These are phyloP conservation scores for Cercospora brassicicola DNA, from an alignment of 2,329 filamentous ascomycete species.

Conservation along the genomic window DNA sequence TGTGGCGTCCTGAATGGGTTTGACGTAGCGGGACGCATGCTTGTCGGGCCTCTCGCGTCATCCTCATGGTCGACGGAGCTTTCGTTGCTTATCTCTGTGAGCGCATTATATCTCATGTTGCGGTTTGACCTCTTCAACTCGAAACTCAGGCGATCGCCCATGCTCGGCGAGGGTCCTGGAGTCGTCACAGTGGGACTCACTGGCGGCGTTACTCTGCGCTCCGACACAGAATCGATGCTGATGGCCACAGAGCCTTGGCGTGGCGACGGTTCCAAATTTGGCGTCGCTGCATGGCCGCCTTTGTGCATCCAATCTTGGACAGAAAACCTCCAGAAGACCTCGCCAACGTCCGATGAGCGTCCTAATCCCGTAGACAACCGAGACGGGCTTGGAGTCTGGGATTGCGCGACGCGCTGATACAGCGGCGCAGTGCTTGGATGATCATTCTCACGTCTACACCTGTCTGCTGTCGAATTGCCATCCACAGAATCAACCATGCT, in stretches of 20 bases:
- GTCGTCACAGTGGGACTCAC: conserved; percentile 9
- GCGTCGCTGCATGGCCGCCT: background rate
- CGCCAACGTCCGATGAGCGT: conserved; percentile 17
- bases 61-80: background rate
- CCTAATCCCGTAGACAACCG: conserved; percentile 10
- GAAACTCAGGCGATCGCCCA: conserved; percentile 30
- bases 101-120: conserved; percentile 33
- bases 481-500: background rate
- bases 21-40: background rate
- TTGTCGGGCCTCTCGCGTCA: background rate
- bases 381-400: conserved; percentile 20
- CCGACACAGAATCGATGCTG: conserved; percentile 4
- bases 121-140: conserved; percentile 33
- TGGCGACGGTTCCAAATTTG: background rate
- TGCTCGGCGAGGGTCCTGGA: conserved; percentile 19
- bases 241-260: background rate
- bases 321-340: conserved; percentile 22
- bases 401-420: conserved; percentile 17
- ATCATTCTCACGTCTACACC: background rate
- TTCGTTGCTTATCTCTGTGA: conserved; percentile 15
- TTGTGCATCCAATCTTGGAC: conserved; percentile 15
- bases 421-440: conserved; percentile 7
- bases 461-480: background rate
- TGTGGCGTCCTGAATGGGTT: background rate
- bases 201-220: conserved; percentile 7